Base-by-base conservation (phyloP, 768 basidiomycete species). In the Dioszegia aurantiaca region DNA sequence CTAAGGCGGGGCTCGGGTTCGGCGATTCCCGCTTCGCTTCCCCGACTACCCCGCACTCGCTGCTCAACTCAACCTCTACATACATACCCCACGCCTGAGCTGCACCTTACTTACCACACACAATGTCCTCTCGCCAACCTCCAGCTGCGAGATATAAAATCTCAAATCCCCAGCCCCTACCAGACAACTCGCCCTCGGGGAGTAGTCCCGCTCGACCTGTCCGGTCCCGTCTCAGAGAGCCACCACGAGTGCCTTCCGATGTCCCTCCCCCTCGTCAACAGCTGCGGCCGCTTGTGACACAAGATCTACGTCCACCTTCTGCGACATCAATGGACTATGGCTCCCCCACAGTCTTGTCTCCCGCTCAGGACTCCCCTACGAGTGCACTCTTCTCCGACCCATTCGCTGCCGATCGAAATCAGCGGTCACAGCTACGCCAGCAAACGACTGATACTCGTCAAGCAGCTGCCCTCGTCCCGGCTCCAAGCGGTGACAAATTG, bases 361-460 rank as follows among this genome's bases (percentile, higher is more conserved):
- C 64, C 3, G 57, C 54, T 27, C 58, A 62, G 9, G 64, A 59
- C 11, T 54, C 52, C 16, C 53, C 55, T 16, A 14, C 41, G 17
- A 31, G n/a, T 39, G 54, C 45, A 0, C 26, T 60, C 9, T 73
- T 73, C 61, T 60, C 59, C 0, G 69, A 73, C 53, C 72, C 74
- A 3, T 75, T 73, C 52, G 72, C 68, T 11, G 61, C 60, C 5
- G 72, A 75, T 45, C 56, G 74, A 28, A 40, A 26, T 30, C 72
- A 75, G 49, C 60, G 74, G 23, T 39, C 59, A 2, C 58, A 73
- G 31, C 42, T 75, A 26, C 47, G 67, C 14, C 66, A 60, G 26
- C 66, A 65, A 33, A 42, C 67, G 12, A 53, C 64, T 4, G 64
- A 63, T 12, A 63, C 47, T 23, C 58, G 62, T 43, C 65, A 65